Evolutionary conservation across 163 green algal genomes (phyloP).

Genomic region (Scenedesmus sp.): DNA sequence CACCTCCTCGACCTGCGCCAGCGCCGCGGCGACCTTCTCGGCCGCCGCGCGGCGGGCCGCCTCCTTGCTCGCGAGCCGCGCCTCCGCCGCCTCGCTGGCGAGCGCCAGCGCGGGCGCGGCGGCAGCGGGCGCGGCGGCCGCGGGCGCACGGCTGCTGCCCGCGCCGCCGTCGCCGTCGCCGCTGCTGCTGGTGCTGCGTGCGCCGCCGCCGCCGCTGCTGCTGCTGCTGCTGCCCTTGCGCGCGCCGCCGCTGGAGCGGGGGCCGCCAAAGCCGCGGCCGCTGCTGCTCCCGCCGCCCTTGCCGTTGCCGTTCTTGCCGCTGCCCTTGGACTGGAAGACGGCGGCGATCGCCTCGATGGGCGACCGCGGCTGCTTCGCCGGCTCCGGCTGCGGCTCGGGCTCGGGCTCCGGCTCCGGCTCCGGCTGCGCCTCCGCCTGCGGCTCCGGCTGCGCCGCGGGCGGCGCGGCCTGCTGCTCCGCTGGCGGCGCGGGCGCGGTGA

Average conservation of each 20-base stretch:
- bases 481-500: background rate
- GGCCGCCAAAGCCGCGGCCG: background rate
- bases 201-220: conserved; percentile 7
- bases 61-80: conserved; percentile 24
- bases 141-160: background rate
- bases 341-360: conserved; percentile 27
- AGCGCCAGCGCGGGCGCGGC: background rate
- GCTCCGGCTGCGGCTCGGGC: background rate
- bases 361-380: conserved; percentile 6
- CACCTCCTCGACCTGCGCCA: conserved; percentile 43
- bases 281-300: conserved; percentile 1
- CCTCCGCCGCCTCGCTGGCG: conserved; percentile 2
- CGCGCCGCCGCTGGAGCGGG: background rate
- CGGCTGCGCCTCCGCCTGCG: background rate
- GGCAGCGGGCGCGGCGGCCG: background rate
- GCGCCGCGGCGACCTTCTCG: conserved; percentile 33
- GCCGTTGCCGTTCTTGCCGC: background rate
- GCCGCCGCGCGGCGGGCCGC: conserved; percentile 28
- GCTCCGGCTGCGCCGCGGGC: background rate
- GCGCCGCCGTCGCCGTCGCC: background rate
- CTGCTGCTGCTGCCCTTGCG: background rate
- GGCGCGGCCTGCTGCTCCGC: background rate
- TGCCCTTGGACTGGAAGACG: conserved; percentile 2
- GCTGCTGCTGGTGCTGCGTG: background rate
- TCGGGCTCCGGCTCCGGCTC: background rate